These are phyloP conservation scores for Botrytis pseudocinerea DNA, from an alignment of 2,329 filamentous ascomycete genomes.

Conservation along the genomic window DNA sequence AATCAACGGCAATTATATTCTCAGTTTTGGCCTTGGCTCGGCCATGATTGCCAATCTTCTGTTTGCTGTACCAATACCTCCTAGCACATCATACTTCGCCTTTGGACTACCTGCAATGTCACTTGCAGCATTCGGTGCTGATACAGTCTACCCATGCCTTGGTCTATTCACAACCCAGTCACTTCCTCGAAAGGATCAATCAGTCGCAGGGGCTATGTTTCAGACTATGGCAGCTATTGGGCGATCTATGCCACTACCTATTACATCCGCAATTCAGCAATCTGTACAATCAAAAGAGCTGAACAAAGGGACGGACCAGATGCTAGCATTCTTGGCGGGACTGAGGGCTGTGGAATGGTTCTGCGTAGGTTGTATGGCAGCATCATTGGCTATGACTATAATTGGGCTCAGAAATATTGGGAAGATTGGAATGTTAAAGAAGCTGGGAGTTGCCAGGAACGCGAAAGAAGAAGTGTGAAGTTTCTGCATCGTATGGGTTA, in stretches of 20 bases:
- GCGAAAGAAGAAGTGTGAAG: background rate
- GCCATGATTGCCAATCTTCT: conserved; percentile 54
- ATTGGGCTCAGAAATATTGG: conserved; percentile 35
- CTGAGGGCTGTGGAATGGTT: conserved; percentile 35
- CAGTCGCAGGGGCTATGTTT: conserved; percentile 66
- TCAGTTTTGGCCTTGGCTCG: conserved; percentile 49
- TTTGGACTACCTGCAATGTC: conserved; percentile 67
- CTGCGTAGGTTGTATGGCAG: conserved; percentile 30
- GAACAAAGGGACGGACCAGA: conserved; percentile 32
- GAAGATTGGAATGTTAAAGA: conserved; percentile 37
- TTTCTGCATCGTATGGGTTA: background rate
- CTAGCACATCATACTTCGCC: conserved; percentile 64
- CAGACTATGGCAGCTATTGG: conserved; percentile 67
- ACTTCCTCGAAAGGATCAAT: conserved; percentile 63
- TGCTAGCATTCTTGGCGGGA: conserved; percentile 28
- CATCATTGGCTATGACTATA: conserved; percentile 24
- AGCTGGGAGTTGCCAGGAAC: conserved; percentile 26
- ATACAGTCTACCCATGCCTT: conserved; percentile 65
- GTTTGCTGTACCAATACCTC: conserved; percentile 63
- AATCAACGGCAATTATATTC: conserved; percentile 52
- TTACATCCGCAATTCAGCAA: conserved; percentile 65
- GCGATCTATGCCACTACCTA: conserved; percentile 63
- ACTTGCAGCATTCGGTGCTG: conserved; percentile 64
- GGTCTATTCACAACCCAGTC: conserved; percentile 65
- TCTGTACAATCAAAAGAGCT: conserved; percentile 56